These are phyloP conservation scores for Geotrichum candidum DNA, from an alignment of 1,139 yeast genomes.

Conservation along the genomic window DNA sequence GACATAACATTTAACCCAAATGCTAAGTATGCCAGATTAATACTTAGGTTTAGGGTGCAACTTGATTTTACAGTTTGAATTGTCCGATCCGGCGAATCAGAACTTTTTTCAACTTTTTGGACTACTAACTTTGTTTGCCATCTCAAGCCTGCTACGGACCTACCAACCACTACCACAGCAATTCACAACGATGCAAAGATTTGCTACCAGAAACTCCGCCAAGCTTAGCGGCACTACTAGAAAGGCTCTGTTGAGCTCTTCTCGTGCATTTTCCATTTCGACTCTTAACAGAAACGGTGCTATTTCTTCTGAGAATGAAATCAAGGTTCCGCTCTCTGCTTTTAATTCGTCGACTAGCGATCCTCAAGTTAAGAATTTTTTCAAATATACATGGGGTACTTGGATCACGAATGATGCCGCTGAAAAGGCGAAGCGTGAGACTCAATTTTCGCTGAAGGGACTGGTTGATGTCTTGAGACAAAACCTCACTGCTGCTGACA, in stretches of 20 bases:
- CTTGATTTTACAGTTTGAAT: neutral
- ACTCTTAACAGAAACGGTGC: slow-evolving; percentile 5
- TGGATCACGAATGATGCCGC: slow-evolving; percentile 77
- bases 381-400: slow-evolving; percentile 90
- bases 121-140: neutral
- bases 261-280: slow-evolving; percentile 8
- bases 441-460: slow-evolving; percentile 81
- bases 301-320: slow-evolving; percentile 8
- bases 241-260: neutral
- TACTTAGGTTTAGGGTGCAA: neutral
- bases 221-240: neutral
- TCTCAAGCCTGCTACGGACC: neutral
- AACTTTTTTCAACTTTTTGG: neutral
- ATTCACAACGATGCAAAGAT: slow-evolving; percentile 11
- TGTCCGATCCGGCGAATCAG: neutral
- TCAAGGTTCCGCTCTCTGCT: slow-evolving; percentile 19
- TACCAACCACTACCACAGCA: neutral
- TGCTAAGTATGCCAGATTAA: neutral
- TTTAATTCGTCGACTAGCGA: slow-evolving; percentile 48
- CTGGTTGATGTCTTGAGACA: slow-evolving; percentile 38
- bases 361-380: slow-evolving; percentile 68
- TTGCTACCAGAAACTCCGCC: slow-evolving; percentile 2
- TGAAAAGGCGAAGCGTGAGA: slow-evolving; percentile 69
- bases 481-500: slow-evolving; percentile 27
- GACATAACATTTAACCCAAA: neutral